phyloP scores from a whole-genome alignment of 768 basidiomycete genomes.

The Leccinum aurantiacum region DNA sequence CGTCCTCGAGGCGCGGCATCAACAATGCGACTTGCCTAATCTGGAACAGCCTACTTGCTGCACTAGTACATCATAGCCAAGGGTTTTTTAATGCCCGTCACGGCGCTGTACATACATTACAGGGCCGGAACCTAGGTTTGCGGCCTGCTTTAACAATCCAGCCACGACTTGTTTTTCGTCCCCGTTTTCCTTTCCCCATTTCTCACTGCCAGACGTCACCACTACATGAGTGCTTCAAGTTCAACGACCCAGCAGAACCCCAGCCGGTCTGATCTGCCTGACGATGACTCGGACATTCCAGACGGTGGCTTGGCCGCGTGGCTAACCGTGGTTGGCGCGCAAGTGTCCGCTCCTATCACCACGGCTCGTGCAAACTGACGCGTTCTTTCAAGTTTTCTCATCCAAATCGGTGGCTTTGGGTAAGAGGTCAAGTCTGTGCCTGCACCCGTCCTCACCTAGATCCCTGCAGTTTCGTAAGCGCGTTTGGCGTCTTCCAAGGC shows the following conservation, averaged over 20 bases:
- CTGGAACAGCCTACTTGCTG: background rate
- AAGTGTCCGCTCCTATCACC: slow-evolving; percentile 3
- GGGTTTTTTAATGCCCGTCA: background rate
- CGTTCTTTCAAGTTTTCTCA: slow-evolving; percentile 28
- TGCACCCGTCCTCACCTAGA: background rate
- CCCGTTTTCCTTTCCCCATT: background rate
- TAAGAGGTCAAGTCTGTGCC: slow-evolving; percentile 10
- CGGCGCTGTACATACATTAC: slow-evolving; percentile 3
- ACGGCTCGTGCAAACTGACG: background rate
- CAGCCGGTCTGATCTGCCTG: background rate
- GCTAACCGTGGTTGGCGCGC: slow-evolving; percentile 26
- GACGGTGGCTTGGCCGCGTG: slow-evolving; percentile 31
- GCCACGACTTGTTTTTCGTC: background rate
- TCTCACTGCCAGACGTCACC: background rate
- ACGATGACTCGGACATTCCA: slow-evolving; percentile 8
- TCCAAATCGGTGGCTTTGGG: slow-evolving; percentile 41
- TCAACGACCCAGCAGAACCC: background rate
- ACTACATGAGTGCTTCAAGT: slow-evolving; percentile 4
- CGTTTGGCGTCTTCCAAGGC: slow-evolving; percentile 45
- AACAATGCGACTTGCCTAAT: background rate
- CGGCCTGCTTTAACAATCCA: background rate
- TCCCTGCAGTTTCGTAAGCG: slow-evolving; percentile 30
- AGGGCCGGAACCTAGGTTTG: background rate
- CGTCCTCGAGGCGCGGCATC: background rate
- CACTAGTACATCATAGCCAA: background rate